phyloP scores from a whole-genome alignment of 805 yeast genomes.

The Cyberlindnera lachancei region DNA sequence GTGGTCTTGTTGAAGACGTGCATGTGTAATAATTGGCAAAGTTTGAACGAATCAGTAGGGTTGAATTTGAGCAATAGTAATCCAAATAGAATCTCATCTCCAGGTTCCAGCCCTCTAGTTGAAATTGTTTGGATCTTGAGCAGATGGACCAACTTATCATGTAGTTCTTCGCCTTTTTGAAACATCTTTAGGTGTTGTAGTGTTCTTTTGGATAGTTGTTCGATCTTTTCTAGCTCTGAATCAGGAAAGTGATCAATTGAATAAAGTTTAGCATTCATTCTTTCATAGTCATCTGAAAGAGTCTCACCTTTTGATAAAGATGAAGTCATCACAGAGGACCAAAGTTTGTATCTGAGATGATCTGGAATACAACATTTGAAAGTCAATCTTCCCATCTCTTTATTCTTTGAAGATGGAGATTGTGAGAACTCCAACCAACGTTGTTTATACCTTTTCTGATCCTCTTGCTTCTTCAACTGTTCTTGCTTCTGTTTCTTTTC shows the following conservation, averaged over 20 bases:
- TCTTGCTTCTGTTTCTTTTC: constrained; percentile 12
- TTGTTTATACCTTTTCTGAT: constrained; percentile 8
- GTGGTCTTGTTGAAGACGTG: constrained; percentile 10
- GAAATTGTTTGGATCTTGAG: constrained; percentile 30
- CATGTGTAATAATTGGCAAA: constrained; percentile 13
- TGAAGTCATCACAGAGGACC: constrained; percentile 12
- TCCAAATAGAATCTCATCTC: constrained; percentile 28
- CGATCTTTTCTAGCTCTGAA: constrained; percentile 23
- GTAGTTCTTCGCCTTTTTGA: constrained; percentile 7
- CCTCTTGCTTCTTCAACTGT: constrained; percentile 1
- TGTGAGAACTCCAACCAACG: constrained; percentile 19
- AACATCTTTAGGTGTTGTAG: constrained; percentile 11
- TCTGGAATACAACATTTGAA: constrained; percentile 19
- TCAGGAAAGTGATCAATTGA: constrained; percentile 24
- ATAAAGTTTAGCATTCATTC: constrained; percentile 24
- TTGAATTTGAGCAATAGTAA: constrained; percentile 16
- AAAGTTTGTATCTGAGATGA: constrained; percentile 15
- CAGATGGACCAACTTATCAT: constrained; percentile 21
- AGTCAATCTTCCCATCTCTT: constrained; percentile 16
- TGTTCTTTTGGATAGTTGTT: constrained; percentile 3
- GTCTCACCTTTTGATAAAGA: too few species aligned
- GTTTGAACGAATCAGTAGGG: constrained; percentile 14
- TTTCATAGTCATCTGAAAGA: constrained; percentile 30
- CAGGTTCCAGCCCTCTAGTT: constrained; percentile 26
- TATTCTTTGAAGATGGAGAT: constrained; percentile 9